Conservation (phyloP, 139 green algal species). For the Parachlorella kessleri region DNA sequence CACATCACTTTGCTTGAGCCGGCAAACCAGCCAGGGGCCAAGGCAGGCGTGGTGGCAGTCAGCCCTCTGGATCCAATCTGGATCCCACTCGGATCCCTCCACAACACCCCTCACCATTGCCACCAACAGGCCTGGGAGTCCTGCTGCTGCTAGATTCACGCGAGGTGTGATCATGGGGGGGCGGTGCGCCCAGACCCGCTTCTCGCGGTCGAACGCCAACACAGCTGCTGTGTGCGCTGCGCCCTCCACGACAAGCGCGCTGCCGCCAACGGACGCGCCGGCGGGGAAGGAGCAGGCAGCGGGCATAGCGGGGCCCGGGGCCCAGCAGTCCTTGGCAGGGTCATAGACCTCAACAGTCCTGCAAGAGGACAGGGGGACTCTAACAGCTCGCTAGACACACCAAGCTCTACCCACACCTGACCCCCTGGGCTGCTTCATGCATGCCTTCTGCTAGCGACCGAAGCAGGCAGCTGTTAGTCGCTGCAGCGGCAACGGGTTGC, state of each 20-base stretch:
- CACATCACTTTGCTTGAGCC: too few species aligned
- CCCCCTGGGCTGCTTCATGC: too few species aligned
- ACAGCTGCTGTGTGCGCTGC: constrained; percentile 22
- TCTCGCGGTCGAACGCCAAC: constrained; percentile 6
- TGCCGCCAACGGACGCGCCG: constrained; percentile 9
- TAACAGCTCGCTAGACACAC: too few species aligned
- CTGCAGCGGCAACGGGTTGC: too few species aligned
- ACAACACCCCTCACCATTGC: background rate
- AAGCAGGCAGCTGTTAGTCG: too few species aligned
- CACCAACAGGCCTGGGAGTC: constrained; percentile 7
- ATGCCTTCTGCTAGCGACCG: too few species aligned
- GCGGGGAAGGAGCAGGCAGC: constrained; percentile 14
- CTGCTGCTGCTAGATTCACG: constrained; percentile 29
- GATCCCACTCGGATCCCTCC: too few species aligned
- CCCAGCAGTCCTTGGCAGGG: constrained; percentile 49
- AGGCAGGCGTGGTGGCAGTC: too few species aligned
- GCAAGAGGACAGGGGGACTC: background rate
- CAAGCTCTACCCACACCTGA: too few species aligned
- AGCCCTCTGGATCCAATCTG: too few species aligned
- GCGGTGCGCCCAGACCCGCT: background rate
- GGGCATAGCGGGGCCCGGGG: constrained; percentile 38
- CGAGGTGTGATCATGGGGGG: constrained; percentile 11
- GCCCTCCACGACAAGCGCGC: constrained; percentile 16
- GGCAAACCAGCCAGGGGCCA: too few species aligned
- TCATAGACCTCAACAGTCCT: constrained; percentile 65